Conservation (phyloP, 768 basidiomycete species). For the Psilocybe sp. region DNA sequence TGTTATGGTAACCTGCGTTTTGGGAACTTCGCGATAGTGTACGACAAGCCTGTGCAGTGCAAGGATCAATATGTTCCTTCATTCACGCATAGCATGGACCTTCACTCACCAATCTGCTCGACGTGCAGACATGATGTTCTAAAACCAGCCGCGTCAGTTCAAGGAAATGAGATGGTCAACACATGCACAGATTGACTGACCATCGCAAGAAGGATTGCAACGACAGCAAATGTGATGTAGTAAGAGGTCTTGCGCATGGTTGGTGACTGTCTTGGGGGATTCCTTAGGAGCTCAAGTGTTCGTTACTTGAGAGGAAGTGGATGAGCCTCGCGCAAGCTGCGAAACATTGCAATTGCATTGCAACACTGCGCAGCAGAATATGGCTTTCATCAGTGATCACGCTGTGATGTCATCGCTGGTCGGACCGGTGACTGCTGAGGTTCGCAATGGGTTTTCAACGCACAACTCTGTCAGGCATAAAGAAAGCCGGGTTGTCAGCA, state of each 20-base stretch:
- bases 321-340: no score
- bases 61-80: neutral
- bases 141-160: neutral
- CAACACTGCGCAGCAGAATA: no score
- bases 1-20: slow-evolving; percentile 44
- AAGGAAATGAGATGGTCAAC: neutral
- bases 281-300: no score
- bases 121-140: slow-evolving; percentile 58
- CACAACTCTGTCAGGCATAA: no score
- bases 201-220: slow-evolving; percentile 45
- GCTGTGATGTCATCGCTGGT: no score
- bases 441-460: no score
- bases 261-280: neutral
- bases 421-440: no score
- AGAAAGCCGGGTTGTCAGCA: no score
- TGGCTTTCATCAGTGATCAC: no score
- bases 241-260: slow-evolving; percentile 72
- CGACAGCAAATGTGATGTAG: slow-evolving; percentile 57
- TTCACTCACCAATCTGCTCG: slow-evolving; percentile 62
- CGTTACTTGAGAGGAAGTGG: no score
- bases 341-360: no score
- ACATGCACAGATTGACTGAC: slow-evolving; percentile 33
- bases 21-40: slow-evolving; percentile 39
- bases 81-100: neutral
- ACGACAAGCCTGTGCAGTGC: slow-evolving; percentile 40